Evolutionary conservation across 2,329 filamentous ascomycete species (phyloP), one percentile per base, ranked within the genome.

Genomic region (Teratosphaeria nubilosa): DNA sequence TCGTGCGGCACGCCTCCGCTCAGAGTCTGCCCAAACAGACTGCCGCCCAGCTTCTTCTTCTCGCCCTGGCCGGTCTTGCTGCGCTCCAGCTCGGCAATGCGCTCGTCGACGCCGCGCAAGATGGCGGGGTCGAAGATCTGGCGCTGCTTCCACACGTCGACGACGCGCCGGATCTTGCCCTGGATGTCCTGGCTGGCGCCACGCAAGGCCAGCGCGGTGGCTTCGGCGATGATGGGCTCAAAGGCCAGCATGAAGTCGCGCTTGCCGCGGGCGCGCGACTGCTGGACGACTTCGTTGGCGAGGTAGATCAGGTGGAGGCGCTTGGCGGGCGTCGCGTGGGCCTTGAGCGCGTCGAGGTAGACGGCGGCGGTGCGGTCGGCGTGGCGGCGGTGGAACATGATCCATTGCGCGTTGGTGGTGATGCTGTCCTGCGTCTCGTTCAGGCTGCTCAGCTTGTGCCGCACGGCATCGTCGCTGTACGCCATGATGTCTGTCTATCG

Each of bases 361-460:
- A 97, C 82, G 71, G 92, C 86, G 22, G 90, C 91, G 22, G 92
- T 96, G 62, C 89, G 86, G 65, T 96, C 90, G 56, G 95, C 92
- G 75, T 96, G 89, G 72, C 94, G 86, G 73, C 91, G 87, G 76
- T 99, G 92, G 73, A 99, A 99, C 87, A 99, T 95, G 62, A 99
- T 94, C 95, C 95, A 99, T 85, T 97, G 92, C 59, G 94, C 91
- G 62, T 95, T 91, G 37, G 90, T 92, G 61, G 95, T 85, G 70
- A 99, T 97, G 75, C 91, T 95, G 72, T 99, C 94, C 73, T 99
- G 92, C 11, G 91, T 95, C 76, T 99, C 95, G 75, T 96, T 96
- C 62, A 99, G 83, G 50, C 91, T 90, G 32, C 91, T 95, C 56
- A 99, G 86, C 78, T 96, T 96, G 56, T 92, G 90, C 73, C 91